A percentile compares a stretch with the other conserved stretches of the same genome.
phyloP scores from a whole-genome alignment of 23 red algal genomes.

The Gracilariopsis chorda region DNA sequence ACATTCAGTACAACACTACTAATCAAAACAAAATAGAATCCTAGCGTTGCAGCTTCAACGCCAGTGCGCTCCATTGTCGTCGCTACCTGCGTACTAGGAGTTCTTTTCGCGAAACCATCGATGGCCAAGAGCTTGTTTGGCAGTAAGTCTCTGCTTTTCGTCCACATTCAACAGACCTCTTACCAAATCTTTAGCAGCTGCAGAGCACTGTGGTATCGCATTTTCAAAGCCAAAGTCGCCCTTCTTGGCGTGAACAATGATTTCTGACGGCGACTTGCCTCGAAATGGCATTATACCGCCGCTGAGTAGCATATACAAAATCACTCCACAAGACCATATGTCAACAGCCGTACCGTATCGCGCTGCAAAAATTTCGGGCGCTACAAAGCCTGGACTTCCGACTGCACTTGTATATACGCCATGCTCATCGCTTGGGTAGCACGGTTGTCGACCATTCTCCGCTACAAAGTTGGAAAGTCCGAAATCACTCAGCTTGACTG shows the following conservation, averaged over 20 bases:
- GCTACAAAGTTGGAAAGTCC: slow-evolving; percentile 59
- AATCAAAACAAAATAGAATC: too few relatives aligned
- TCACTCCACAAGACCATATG: slow-evolving; percentile 87
- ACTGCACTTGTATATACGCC: slow-evolving; percentile 54
- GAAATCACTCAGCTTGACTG: slow-evolving; percentile 85
- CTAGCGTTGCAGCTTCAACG: too few relatives aligned
- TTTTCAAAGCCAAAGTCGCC: slow-evolving; percentile 41
- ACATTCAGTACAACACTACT: too few relatives aligned
- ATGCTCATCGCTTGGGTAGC: slow-evolving; percentile 11
- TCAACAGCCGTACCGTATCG: slow-evolving; percentile 78
- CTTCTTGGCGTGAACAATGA: slow-evolving; percentile 51
- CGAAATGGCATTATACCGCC: slow-evolving; percentile 76
- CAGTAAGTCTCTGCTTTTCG: slow-evolving; percentile 59
- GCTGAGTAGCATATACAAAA: slow-evolving; percentile 82
- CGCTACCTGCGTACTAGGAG: too few relatives aligned
- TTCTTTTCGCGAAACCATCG: slow-evolving; percentile 58
- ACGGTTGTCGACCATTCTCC: not conserved
- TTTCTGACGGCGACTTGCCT: slow-evolving; percentile 61
- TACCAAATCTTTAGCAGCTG: slow-evolving; percentile 35
- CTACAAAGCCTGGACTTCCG: slow-evolving; percentile 69
- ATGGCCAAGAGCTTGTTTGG: slow-evolving; percentile 71
- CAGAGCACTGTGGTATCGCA: not conserved
- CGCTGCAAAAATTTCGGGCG: slow-evolving; percentile 67
- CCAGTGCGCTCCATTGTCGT: too few relatives aligned
- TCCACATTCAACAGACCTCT: slow-evolving; percentile 66